Conservation (phyloP, 345 rosid species). For the Dovyalis caffra region DNA sequence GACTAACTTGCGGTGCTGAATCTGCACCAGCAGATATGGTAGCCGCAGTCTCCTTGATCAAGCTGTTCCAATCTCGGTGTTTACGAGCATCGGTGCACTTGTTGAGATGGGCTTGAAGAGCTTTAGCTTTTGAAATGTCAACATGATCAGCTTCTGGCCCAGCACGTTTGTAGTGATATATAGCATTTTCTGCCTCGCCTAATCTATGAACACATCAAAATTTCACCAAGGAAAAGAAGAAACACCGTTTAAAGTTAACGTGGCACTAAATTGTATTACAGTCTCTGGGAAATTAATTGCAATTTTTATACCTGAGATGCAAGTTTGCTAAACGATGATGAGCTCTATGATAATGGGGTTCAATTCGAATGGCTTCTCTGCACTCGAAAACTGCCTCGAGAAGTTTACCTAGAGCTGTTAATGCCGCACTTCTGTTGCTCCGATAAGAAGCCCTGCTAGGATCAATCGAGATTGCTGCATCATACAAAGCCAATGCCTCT, state of each 20-base stretch:
- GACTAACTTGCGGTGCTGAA: slow-evolving; percentile 74
- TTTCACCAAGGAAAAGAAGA: neutral
- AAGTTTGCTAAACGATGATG: slow-evolving; percentile 87
- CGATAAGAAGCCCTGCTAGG: slow-evolving; percentile 84
- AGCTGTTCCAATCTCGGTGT: slow-evolving; percentile 64
- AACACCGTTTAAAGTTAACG: neutral
- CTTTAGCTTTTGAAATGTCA: slow-evolving; percentile 66
- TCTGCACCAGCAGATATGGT: slow-evolving; percentile 75
- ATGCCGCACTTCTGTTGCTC: slow-evolving; percentile 90
- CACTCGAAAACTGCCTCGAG: slow-evolving; percentile 90
- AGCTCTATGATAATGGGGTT: slow-evolving; percentile 86
- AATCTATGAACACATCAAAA: slow-evolving; percentile 42
- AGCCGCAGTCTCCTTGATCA: slow-evolving; percentile 48
- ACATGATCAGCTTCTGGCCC: slow-evolving; percentile 78
- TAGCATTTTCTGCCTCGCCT: slow-evolving; percentile 87
- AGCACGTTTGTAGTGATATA: slow-evolving; percentile 78
- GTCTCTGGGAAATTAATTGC: neutral
- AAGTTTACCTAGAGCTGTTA: slow-evolving; percentile 77
- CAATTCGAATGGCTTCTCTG: slow-evolving; percentile 85
- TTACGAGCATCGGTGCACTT: slow-evolving; percentile 73
- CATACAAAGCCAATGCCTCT: slow-evolving; percentile 84
- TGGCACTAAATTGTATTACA: neutral
- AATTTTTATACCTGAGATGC: slow-evolving; percentile 56
- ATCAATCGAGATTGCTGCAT: slow-evolving; percentile 90
- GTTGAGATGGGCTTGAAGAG: slow-evolving; percentile 50